Percentiles rank a stretch among this genome's conserved stretches.
These are phyloP conservation scores for Apiospora arundinis DNA, from an alignment of 2,329 filamentous ascomycete genomes.

Conservation along the genomic window DNA sequence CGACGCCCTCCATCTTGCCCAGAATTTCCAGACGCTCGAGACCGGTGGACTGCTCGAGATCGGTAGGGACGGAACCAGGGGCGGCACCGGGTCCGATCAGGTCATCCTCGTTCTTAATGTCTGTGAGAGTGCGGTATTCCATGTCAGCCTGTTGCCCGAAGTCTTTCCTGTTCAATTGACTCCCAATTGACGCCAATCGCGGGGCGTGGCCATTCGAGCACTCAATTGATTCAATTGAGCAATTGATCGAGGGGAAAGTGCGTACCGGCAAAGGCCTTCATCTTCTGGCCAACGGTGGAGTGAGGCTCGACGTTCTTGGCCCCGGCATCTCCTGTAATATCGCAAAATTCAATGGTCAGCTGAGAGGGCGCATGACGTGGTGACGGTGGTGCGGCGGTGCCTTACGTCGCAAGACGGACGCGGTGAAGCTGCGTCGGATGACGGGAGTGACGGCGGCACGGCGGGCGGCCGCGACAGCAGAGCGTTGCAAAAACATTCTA, in stretches of 20 bases:
- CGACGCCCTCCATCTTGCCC: constrained; percentile 98
- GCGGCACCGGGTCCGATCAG: constrained; percentile 83
- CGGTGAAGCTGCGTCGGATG: constrained; percentile 65
- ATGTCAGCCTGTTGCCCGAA: constrained; percentile 10
- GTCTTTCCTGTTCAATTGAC: background rate
- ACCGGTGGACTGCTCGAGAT: constrained; percentile 95
- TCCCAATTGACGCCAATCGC: background rate
- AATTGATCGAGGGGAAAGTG: constrained; percentile 27
- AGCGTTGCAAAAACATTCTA: constrained; percentile 70
- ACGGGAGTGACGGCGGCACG: constrained; percentile 61
- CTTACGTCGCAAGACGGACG: constrained; percentile 67
- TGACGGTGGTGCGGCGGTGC: constrained; percentile 25
- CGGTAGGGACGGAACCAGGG: constrained; percentile 86
- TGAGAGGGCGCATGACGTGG: constrained; percentile 6
- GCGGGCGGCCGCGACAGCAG: constrained; percentile 65
- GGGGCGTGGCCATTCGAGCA: constrained; percentile 25
- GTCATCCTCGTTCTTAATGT: constrained; percentile 83
- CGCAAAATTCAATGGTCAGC: constrained; percentile 22
- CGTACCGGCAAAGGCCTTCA: constrained; percentile 54
- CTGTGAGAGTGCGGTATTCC: constrained; percentile 52
- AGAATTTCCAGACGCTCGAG: constrained; percentile 98
- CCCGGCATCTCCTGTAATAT: constrained; percentile 25
- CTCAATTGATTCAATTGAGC: constrained; percentile 16
- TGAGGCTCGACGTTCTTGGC: constrained; percentile 55
- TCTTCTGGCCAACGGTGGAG: constrained; percentile 48